Evolutionary conservation across 78 protist genomes (phyloP).

Genomic region (Capsaspora owczarzaki): DNA sequence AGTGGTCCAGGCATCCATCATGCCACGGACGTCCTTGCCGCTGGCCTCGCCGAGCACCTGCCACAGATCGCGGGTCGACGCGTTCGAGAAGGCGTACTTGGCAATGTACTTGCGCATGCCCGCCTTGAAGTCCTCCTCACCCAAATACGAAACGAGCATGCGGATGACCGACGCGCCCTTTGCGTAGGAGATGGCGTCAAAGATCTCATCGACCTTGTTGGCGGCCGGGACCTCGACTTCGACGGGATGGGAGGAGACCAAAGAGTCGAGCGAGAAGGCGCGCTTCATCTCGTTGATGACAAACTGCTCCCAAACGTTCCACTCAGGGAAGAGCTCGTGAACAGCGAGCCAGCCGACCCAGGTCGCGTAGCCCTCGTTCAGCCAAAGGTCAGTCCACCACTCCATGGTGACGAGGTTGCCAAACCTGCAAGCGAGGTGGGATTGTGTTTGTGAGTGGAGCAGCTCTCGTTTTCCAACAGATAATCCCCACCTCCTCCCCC

Average conservation of each 20-base stretch:
- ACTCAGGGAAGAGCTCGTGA: conserved; percentile 20
- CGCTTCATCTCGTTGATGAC: conserved; percentile 11
- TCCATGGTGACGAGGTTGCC: conserved; percentile 96
- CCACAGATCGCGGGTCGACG: conserved; percentile 81
- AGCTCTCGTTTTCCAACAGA: no score
- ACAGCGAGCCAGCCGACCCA: conserved; percentile 29
- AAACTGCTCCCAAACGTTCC: conserved; percentile 22
- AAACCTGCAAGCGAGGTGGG: no score
- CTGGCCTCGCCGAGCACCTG: conserved; percentile 35
- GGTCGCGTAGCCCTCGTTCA: conserved; percentile 77
- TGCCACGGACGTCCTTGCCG: conserved; percentile 33
- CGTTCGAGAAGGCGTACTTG: conserved; percentile 46
- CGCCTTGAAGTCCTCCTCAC: conserved; percentile 63
- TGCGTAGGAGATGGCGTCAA: conserved; percentile 69
- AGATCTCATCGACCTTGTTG: conserved; percentile 72
- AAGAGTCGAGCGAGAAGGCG: conserved; percentile 68
- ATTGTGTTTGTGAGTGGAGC: no score
- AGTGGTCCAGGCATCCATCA: conserved; percentile 68
- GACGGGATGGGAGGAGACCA: conserved; percentile 73
- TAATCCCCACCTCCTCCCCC: no score
- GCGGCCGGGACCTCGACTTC: conserved; percentile 68
- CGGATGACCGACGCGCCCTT: conserved; percentile 69
- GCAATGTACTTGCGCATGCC: conserved; percentile 62
- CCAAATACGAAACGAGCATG: conserved; percentile 62
- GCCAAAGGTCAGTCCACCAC: conserved; percentile 92